Evolutionary conservation across 495 filamentous ascomycete genomes (phyloP).

Genomic region (Penicillium samsonianum): DNA sequence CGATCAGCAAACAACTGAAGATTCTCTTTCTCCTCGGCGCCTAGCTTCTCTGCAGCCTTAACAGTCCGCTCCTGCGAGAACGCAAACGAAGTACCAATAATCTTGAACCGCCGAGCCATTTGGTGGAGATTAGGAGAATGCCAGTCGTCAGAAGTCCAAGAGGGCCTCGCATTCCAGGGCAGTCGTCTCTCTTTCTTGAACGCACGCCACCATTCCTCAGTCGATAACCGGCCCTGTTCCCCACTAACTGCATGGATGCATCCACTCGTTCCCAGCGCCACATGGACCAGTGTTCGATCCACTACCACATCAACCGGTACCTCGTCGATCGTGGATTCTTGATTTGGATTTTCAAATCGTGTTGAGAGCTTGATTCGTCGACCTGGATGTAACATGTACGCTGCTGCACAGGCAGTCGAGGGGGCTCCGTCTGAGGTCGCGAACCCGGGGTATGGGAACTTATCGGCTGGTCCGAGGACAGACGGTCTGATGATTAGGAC

Average conservation of each 20-base stretch:
- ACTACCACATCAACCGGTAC: slow-evolving; percentile 39
- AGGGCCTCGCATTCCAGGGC: slow-evolving; percentile 26
- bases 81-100: slow-evolving; percentile 33
- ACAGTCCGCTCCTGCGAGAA: slow-evolving; percentile 31
- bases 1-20: slow-evolving; percentile 31
- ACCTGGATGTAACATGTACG: slow-evolving; percentile 28
- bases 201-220: slow-evolving; percentile 29
- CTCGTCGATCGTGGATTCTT: slow-evolving; percentile 33
- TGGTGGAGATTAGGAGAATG: slow-evolving; percentile 30
- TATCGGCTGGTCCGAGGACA: slow-evolving; percentile 27
- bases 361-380: slow-evolving; percentile 23
- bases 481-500: slow-evolving; percentile 31
- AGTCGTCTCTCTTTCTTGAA: slow-evolving; percentile 27
- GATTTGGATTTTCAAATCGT: slow-evolving; percentile 22
- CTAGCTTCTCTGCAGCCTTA: slow-evolving; percentile 12
- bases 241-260: slow-evolving; percentile 36
- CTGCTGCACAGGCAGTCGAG: slow-evolving; percentile 27
- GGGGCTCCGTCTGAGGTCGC: slow-evolving; percentile 21
- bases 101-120: slow-evolving; percentile 27
- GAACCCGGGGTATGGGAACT: slow-evolving; percentile 27
- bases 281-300: slow-evolving; percentile 30
- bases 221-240: slow-evolving; percentile 18
- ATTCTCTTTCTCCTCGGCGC: slow-evolving; percentile 1
- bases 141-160: slow-evolving; percentile 32
- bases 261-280: slow-evolving; percentile 24